Base-by-base conservation (phyloP, 2,329 filamentous ascomycete genomes). In the Cladobotryum protrusum region DNA sequence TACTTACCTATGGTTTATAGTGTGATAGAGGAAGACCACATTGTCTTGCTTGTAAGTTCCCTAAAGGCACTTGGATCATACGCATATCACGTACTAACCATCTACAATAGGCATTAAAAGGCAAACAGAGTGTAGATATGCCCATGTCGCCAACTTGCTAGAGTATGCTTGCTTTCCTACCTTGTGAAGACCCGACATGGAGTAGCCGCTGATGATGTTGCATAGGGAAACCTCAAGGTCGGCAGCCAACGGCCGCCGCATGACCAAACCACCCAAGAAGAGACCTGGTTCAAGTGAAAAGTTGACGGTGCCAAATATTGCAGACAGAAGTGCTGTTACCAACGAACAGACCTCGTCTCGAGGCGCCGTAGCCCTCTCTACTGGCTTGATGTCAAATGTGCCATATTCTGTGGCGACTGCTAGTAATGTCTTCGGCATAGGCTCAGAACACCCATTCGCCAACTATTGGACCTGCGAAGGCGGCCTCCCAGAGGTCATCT, bases 401-500 rank as follows among this genome's bases (percentile, higher is more conserved):
- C 85, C 86, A 1, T 87, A 86, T 61, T 86, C 86, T 0, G 75
- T 80, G 39, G 80, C 84, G 9, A 82, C 82, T 6, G 83, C 84
- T 1, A 87, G 84, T 49, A 89, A 88, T 56, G 85, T 90, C 49
- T 91, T 91, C 62, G 87, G 87, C n/a, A 82, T 89, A 55, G 86
- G 85, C 13, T 83, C 84, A 1, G 85, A 89, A 61, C 86, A 89
- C 61, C 86, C 86, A 0, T 90, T 90, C 62, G 83, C 85, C 60
- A 91, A 91, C 62, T 91, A 91, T 66, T 92, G 87, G 87, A 91
- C 86, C 3, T 88, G 84, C 60, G 79, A 84, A 53, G 87, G 87
- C 43, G 87, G 86, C 0, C 69, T 92, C 15, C 74, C 81, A 8
- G 87, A 92, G 66, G 86, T 90, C 6, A 82, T 90, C 40, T 82